These are phyloP conservation scores for Candida tammaniensis DNA, from an alignment of 805 yeast genomes.

Conservation along the genomic window DNA sequence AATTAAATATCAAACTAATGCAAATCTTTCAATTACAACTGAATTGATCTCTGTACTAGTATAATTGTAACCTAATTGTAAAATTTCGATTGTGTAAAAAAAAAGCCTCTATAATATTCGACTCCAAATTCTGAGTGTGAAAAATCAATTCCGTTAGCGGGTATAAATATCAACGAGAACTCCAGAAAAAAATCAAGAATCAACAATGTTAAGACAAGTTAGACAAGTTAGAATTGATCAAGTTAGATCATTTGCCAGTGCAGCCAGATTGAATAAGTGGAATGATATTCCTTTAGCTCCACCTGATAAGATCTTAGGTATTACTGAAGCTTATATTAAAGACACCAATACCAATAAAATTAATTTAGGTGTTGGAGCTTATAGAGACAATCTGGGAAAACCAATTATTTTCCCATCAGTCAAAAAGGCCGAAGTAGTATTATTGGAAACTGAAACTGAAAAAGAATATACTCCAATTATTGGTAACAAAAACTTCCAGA, in stretches of 20 bases:
- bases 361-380: constrained; percentile 86
- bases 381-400: constrained; percentile 81
- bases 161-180: constrained; percentile 2
- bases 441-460: constrained; percentile 52
- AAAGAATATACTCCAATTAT: constrained; percentile 86
- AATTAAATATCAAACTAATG: too few species aligned
- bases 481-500: constrained; percentile 70
- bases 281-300: constrained; percentile 53
- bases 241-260: constrained; percentile 12
- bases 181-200: constrained; percentile 1
- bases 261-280: constrained; percentile 17
- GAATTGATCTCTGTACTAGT: too few species aligned
- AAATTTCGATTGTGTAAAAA: too few species aligned
- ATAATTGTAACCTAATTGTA: too few species aligned
- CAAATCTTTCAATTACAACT: too few species aligned
- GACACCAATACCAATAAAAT: constrained; percentile 61
- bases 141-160: constrained; percentile 6
- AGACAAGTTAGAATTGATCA: not conserved
- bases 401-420: constrained; percentile 87
- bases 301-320: constrained; percentile 83
- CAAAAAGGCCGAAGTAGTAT: constrained; percentile 55
- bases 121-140: too few species aligned
- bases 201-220: constrained; percentile 7
- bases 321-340: constrained; percentile 67
- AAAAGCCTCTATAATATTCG: too few species aligned